Conservation (phyloP, 2,329 filamentous ascomycete genomes). For the Xylaria arbuscula region DNA sequence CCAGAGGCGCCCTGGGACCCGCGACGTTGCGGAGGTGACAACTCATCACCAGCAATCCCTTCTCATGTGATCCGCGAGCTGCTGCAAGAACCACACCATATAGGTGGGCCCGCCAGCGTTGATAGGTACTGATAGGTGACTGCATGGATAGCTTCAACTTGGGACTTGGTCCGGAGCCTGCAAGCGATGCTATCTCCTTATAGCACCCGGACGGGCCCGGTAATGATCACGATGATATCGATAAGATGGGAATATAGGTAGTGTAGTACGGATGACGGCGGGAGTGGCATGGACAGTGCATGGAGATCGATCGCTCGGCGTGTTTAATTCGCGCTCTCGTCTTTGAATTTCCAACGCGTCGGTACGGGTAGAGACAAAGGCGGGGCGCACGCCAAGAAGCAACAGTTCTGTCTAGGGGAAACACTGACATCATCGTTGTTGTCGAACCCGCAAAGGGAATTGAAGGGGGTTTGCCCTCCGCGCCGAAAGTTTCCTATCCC, state of each 20-base stretch:
- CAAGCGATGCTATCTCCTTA: constrained; percentile 13
- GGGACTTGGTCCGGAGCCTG: constrained; percentile 11
- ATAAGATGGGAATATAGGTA: constrained; percentile 4
- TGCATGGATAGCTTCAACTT: constrained; percentile 27
- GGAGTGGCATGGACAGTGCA: background rate
- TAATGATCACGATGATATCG: constrained; percentile 11
- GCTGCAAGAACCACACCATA: constrained; percentile 39
- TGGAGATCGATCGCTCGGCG: background rate
- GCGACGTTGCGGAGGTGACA: constrained; percentile 39
- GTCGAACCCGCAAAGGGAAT: constrained; percentile 6
- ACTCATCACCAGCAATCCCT: constrained; percentile 35
- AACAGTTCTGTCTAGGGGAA: background rate
- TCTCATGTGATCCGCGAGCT: constrained; percentile 39
- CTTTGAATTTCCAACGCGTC: background rate
- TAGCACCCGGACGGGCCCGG: constrained; percentile 15
- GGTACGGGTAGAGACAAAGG: constrained; percentile 11
- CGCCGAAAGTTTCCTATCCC: constrained; percentile 17
- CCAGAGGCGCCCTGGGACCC: constrained; percentile 23
- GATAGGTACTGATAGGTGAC: constrained; percentile 30
- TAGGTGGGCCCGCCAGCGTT: constrained; percentile 30
- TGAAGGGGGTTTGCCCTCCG: constrained; percentile 5
- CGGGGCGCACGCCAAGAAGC: constrained; percentile 16
- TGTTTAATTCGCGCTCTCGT: background rate
- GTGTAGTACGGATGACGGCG: no score
- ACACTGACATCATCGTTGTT: constrained; percentile 25